Evolutionary conservation across 202 grass and related monocot species (phyloP), one percentile per base, ranked within the genome.

Genomic region (Panicum virgatum): DNA sequence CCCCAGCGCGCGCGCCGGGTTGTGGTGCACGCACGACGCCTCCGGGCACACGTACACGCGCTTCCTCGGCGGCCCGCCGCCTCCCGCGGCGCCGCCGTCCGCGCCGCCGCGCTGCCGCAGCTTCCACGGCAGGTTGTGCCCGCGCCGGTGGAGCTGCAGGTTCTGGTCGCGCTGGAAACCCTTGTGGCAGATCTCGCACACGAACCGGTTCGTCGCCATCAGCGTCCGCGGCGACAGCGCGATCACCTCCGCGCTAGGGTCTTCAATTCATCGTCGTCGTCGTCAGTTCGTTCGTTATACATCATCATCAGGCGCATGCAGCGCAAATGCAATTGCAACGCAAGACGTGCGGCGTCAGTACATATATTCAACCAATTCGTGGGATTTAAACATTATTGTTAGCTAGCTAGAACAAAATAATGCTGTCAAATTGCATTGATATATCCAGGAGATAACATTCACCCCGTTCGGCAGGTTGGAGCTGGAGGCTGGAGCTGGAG

Each of bases 81-180:
- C n/a, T n/a, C n/a, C 85, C 19, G 6, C 69, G 4, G 23, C 43
- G n/a, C n/a, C n/a, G n/a, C n/a, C n/a, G 9, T 0, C 38, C 2
- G 22, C 78, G 26, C 44, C 86, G 19, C 45, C 53, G 44, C 88
- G 83, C 79, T 96, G 92, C 40, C 90, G 89, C 12, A 99, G 90
- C 85, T 99, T 99, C 96, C 96, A 99, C 22, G 96, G 96, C 22
- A 99, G 89, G 87, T 99, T 99, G 89, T 99, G 96, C 15, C 96
- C 86, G 58, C 96, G 92, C 27, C 96, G 93, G 89, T 99, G 96
- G 69, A 99, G 94, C 90, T 99, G 96, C 78, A 99, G 89, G 77
- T 98, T 98, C 88, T 98, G 96, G 82, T 98, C 96, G 4, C 96
- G 87, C 85, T 98, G 92, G 57, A 98, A 98, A 2, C 96, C 96